These are phyloP conservation scores for Pseudopithomyces chartarum DNA, from an alignment of 2,329 filamentous ascomycete genomes.

Conservation along the genomic window DNA sequence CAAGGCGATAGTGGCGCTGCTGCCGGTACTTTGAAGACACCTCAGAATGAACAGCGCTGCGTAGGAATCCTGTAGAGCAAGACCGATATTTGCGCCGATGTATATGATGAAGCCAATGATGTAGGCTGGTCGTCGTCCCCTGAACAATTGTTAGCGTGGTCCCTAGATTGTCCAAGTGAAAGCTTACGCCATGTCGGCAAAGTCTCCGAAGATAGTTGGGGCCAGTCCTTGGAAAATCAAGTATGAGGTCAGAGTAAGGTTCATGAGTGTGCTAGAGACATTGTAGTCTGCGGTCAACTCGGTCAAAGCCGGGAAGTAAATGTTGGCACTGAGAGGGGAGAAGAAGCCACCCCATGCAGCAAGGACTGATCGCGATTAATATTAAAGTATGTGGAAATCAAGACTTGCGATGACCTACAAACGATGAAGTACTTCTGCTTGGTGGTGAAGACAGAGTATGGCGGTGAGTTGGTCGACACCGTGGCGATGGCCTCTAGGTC, in stretches of 20 bases:
- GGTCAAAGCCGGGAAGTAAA: conserved; percentile 38
- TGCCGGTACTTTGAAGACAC: conserved; percentile 40
- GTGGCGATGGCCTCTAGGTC: conserved; percentile 22
- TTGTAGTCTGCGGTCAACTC: conserved; percentile 39
- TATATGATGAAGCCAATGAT: conserved; percentile 43
- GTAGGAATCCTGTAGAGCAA: conserved; percentile 32
- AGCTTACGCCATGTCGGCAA: conserved; percentile 48
- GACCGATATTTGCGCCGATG: conserved; percentile 31
- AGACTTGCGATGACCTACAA: conserved; percentile 15
- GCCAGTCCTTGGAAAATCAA: conserved; percentile 55
- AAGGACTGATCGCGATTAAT: conserved; percentile 22
- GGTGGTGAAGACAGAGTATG: conserved; percentile 26
- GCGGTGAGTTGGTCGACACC: conserved; percentile 15
- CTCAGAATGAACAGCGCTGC: conserved; percentile 31
- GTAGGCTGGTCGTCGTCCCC: conserved; percentile 56
- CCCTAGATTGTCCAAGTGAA: background rate
- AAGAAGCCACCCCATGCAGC: conserved; percentile 56
- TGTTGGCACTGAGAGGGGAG: conserved; percentile 48
- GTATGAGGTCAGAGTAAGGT: conserved; percentile 56
- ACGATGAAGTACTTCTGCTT: conserved; percentile 43
- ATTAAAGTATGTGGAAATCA: background rate
- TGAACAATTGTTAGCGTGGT: conserved; percentile 9
- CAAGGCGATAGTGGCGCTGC: conserved; percentile 48
- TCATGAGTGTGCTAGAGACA: conserved; percentile 50
- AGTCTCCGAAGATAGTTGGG: conserved; percentile 55